Conservation (phyloP, 1,139 yeast genomes). For the Candida albicans region DNA sequence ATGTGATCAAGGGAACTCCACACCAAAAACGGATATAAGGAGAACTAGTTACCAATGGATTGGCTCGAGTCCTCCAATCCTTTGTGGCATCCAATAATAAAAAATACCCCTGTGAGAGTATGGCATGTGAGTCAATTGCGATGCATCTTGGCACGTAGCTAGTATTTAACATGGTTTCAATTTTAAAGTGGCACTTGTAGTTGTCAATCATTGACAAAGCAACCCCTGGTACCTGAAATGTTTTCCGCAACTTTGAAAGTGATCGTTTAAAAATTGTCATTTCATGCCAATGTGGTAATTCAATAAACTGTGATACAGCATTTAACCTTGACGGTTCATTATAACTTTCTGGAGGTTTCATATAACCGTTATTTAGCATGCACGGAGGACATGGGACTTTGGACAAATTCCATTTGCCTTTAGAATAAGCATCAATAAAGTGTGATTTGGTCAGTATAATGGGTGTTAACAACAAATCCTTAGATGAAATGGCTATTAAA, state of each 20-base stretch:
- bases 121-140: constrained; percentile 67
- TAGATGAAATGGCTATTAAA: constrained; percentile 7
- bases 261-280: constrained; percentile 38
- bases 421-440: constrained; percentile 61
- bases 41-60: constrained; percentile 62
- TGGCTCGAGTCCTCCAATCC: constrained; percentile 66
- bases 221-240: constrained; percentile 50
- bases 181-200: constrained; percentile 48
- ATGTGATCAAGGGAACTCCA: constrained; percentile 55
- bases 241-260: constrained; percentile 32
- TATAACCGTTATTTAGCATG: constrained; percentile 44
- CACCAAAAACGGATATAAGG: constrained; percentile 62
- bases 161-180: constrained; percentile 46
- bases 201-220: constrained; percentile 58
- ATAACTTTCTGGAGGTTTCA: constrained; percentile 61
- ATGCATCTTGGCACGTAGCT: constrained; percentile 53
- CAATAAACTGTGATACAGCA: constrained; percentile 41
- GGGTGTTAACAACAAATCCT: constrained; percentile 24
- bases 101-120: constrained; percentile 56
- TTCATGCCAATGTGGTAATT: constrained; percentile 54
- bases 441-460: constrained; percentile 54
- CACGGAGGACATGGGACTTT: constrained; percentile 57
- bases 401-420: constrained; percentile 58
- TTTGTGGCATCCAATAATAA: constrained; percentile 56
- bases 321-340: constrained; percentile 43